phyloP scores from a whole-genome alignment of 345 rosid species.

The Rhizophora apiculata region DNA sequence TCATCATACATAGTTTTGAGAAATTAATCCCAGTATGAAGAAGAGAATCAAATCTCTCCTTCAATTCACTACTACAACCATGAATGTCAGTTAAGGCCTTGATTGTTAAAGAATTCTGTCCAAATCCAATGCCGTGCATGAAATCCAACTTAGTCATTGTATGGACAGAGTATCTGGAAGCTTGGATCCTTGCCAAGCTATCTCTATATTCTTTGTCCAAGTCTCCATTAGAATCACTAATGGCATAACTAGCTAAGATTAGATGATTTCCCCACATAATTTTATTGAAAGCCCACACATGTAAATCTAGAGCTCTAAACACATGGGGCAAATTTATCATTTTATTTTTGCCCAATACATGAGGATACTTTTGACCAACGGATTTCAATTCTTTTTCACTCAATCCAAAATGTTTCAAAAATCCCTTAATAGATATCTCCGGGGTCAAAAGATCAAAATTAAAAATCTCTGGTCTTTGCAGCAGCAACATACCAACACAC shows the following conservation, averaged over 20 bases:
- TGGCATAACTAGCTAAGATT: constrained; percentile 41
- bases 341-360: constrained; percentile 27
- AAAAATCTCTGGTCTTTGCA: constrained; percentile 40
- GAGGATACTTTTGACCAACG: constrained; percentile 15
- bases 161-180: constrained; percentile 35
- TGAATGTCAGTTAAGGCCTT: constrained; percentile 43
- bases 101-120: constrained; percentile 49
- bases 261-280: constrained; percentile 43
- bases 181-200: constrained; percentile 38
- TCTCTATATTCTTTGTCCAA: constrained; percentile 37
- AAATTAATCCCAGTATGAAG: constrained; percentile 38
- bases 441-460: constrained; percentile 40
- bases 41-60: constrained; percentile 45
- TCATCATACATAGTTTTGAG: constrained; percentile 47
- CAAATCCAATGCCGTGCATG: constrained; percentile 58
- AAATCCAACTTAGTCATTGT: constrained; percentile 50
- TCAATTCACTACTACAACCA: constrained; percentile 51
- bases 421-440: constrained; percentile 42
- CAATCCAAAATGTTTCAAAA: constrained; percentile 52
- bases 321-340: constrained; percentile 64
- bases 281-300: constrained; percentile 42
- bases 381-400: constrained; percentile 32
- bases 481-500: constrained; percentile 50
- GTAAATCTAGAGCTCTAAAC: constrained; percentile 34
- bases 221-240: constrained; percentile 43